Base-by-base conservation (phyloP, 2,329 filamentous ascomycete species). In the Triangularia setosa region DNA sequence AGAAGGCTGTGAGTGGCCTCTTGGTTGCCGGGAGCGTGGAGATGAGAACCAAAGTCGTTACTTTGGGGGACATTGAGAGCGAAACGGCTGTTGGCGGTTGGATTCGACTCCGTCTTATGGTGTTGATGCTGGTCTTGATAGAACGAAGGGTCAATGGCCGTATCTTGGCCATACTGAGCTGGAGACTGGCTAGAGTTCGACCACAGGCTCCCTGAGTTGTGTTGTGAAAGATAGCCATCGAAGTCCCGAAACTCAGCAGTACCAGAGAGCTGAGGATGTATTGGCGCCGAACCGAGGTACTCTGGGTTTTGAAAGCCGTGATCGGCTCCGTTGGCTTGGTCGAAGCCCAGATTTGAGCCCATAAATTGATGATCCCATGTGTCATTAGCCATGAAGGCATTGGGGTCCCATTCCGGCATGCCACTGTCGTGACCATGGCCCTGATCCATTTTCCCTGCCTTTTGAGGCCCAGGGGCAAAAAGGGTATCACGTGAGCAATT, bases 371-470 rank as follows among this genome's bases (percentile, higher is more conserved):
- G 65, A 9, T 66, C 67, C 70, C 70, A 71, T 6, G 61, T 16
- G 7, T 48, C 16, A 48, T 57, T 44, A 59, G 57, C 4, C 14
- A 60, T 60, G 25, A 68, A 70, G 63, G 25, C 57, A 44, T 35
- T 67, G 11, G 69, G 58, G 35, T 68, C 69, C 70, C 70, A 71
- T 56, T 64, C 62, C n/a, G 61, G 61, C 16, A 67, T 63, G 54
- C 65, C 62, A 35, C 52, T 33, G 27, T 27, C 40, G 48, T 61
- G 61, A 25, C 62, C 65, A 64, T 69, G 69, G 57, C 55, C 55
- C 53, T 68, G 67, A 18, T 69, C 70, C 69, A 71, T 70, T 52
- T 27, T 57, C 25, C n/a, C 24, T n/a, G n/a, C n/a, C 27, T 30
- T 48, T 60, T 12, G 44, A 18, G 24, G 16, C 11, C 58, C 1